A percentile compares a stretch with the other conserved stretches of the same genome.
These are phyloP conservation scores for Suaeda aralocaspica DNA, from an alignment of 148 eudicot genomes.

Conservation along the genomic window DNA sequence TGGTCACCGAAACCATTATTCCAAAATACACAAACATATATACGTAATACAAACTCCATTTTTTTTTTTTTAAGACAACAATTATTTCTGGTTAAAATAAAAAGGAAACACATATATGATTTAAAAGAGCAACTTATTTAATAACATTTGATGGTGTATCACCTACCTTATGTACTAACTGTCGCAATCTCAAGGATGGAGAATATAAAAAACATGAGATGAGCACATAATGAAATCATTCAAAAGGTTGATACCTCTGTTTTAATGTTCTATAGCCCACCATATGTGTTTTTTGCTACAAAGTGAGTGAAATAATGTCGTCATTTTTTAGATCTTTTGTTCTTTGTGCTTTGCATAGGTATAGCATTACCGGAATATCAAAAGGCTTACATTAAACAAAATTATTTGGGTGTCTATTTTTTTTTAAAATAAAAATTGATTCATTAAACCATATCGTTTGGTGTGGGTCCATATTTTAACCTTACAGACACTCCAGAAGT, in stretches of 20 bases:
- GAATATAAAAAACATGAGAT: background rate
- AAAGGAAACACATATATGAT: background rate
- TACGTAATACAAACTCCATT: too few relatives aligned
- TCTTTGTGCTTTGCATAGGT: background rate
- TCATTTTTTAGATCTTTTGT: conserved; percentile 8
- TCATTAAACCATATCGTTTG: too few relatives aligned
- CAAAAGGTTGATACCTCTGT: background rate
- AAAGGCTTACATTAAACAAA: too few relatives aligned
- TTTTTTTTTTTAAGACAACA: too few relatives aligned
- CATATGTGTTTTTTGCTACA: background rate
- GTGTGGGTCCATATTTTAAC: too few relatives aligned
- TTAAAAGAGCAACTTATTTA: background rate
- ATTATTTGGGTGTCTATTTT: too few relatives aligned
- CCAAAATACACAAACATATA: too few relatives aligned
- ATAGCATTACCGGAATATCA: background rate
- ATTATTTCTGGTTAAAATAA: too few relatives aligned
- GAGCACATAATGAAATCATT: conserved; percentile 20
- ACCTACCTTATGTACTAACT: background rate
- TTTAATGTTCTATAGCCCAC: background rate
- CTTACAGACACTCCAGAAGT: too few relatives aligned
- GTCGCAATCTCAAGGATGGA: background rate
- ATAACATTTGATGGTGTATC: background rate
- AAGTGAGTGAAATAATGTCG: conserved; percentile 6
- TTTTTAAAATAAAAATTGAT: too few relatives aligned
- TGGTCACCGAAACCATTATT: too few relatives aligned